Base-by-base conservation (phyloP, 345 rosid genomes). In the Eucalyptus cloeziana region DNA sequence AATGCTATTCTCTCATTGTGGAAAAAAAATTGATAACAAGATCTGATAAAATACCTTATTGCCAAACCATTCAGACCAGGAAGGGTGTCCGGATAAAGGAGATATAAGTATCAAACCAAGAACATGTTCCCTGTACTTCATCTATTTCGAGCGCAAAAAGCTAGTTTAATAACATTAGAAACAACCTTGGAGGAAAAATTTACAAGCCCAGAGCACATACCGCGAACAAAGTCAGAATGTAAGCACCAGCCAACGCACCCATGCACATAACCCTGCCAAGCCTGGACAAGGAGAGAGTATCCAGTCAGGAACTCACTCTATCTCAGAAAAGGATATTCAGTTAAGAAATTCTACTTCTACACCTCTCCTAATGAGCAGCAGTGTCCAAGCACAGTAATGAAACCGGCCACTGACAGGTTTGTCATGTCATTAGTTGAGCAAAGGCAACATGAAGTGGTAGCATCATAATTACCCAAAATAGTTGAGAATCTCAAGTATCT, bases 211-310 rank as follows among this genome's bases (percentile, higher is more conserved):
- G 19, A 51, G 88, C 91, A 89, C 96, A 86, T 96, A 97, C 99
- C 80, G 96, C 99, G 90, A 97, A 97, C 62, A 96, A 92, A 71
- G 96, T 93, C 87, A 97, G 96, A 89, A 96, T 91, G 92, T 95
- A 96, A 91, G 99, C 99, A 90, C 99, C 98, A 5, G 98, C 98
- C 25, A 97, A 96, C 76, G 95, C 95, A 87, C 99, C 99, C 96
- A 96, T 94, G 91, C 99, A 97, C 98, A 96, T 97, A 69, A 97
- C 98, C 52, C 95, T 91, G 86, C 94, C 96, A 87, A 96, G 97
- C 92, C 99, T 97, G 92, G 51, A 87, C 10, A 62, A 47, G 49
- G 44, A 83, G 33, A 54, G 37, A 45, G 40, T 87, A 83, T 76
- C 52, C 79, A 88, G 85, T 92, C 71, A 93, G 88, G 79, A 92